Percentiles rank a stretch among this genome's conserved stretches.
These are phyloP conservation scores for Xenosphaeropsis pyriputrescens DNA, from an alignment of 2,329 filamentous ascomycete genomes.

Conservation along the genomic window DNA sequence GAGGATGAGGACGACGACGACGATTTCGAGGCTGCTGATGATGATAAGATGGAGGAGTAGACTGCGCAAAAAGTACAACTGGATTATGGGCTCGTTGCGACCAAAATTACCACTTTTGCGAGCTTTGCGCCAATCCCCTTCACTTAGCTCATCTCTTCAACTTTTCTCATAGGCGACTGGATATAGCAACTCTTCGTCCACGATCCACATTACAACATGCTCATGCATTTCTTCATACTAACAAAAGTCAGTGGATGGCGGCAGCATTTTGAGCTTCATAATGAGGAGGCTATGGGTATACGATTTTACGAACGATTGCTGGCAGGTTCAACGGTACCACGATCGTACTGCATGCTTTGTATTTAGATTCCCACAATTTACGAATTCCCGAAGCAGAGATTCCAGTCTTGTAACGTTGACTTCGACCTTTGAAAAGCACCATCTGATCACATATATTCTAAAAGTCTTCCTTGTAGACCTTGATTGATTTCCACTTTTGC, in stretches of 20 bases:
- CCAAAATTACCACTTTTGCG: no score
- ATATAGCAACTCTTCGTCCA: no score
- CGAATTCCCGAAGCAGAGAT: neutral
- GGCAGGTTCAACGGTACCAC: neutral
- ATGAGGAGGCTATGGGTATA: constrained; percentile 10
- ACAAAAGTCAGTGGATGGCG: constrained; percentile 5
- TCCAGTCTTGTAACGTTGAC: no score
- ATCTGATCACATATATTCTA: neutral
- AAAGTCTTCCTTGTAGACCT: no score
- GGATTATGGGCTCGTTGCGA: no score
- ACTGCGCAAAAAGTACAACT: no score
- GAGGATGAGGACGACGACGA: constrained; percentile 70
- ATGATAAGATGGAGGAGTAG: constrained; percentile 53
- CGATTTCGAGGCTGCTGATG: constrained; percentile 45
- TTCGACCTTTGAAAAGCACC: no score
- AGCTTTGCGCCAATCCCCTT: no score
- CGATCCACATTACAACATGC: no score
- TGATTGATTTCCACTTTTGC: neutral
- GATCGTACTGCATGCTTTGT: neutral
- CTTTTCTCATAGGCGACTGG: no score
- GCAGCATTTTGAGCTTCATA: constrained; percentile 4
- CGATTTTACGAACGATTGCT: constrained; percentile 9
- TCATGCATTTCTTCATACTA: neutral
- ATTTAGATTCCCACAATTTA: neutral
- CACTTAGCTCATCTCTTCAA: no score